Conservation (phyloP, 306 rosid species). For the Luffa acutangula region DNA sequence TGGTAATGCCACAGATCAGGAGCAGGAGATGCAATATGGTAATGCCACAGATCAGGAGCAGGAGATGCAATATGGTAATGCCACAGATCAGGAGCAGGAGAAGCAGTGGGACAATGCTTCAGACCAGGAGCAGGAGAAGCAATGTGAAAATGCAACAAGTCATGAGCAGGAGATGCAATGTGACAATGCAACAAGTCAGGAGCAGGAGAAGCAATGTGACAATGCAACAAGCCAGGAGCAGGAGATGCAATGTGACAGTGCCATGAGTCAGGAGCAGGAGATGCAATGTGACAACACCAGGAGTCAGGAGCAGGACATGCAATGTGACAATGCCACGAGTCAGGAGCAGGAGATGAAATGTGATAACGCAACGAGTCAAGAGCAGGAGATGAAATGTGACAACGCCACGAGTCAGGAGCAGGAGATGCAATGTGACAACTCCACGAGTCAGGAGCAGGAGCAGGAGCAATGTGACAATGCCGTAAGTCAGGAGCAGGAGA, state of each 20-base stretch:
- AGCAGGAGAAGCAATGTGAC: neutral
- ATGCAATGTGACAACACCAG: neutral
- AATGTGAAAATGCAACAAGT: neutral
- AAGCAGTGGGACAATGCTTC: neutral
- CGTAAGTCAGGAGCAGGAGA: neutral
- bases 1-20: neutral
- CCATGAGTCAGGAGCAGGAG: neutral
- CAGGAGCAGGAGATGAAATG: neutral
- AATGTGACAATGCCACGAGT: no score
- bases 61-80: neutral
- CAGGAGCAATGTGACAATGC: neutral
- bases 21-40: neutral
- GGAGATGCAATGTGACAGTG: neutral
- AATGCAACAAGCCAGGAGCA: neutral
- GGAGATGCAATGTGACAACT: neutral
- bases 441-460: neutral
- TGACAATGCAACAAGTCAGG: neutral
- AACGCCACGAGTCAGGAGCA: neutral
- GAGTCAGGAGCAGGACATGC: neutral
- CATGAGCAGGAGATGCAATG: neutral
- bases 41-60: neutral
- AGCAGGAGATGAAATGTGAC: neutral
- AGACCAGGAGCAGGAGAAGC: conserved; percentile 1
- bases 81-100: neutral
- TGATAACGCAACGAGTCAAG: neutral